These are phyloP conservation scores for Talaromyces funiculosus DNA, from an alignment of 2,329 filamentous ascomycete genomes.

Conservation along the genomic window DNA sequence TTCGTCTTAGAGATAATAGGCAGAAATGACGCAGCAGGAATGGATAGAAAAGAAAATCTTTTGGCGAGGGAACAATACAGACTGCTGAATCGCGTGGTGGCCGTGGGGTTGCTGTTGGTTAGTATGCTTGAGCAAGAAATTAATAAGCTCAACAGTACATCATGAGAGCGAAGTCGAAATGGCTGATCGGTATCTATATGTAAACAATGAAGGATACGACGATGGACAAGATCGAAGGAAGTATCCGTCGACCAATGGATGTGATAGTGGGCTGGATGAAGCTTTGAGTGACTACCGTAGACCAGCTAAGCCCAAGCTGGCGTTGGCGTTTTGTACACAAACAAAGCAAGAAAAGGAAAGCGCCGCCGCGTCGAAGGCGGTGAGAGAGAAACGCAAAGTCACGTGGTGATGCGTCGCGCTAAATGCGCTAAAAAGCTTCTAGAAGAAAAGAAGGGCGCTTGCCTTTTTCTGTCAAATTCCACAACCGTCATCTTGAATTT, in stretches of 20 bases:
- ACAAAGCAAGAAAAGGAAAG: conserved; percentile 29
- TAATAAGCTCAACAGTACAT: conserved; percentile 1
- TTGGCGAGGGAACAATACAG: not conserved
- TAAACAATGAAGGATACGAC: not conserved
- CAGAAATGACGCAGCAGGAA: not conserved
- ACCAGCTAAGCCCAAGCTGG: not conserved
- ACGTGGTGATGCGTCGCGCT: conserved; percentile 1
- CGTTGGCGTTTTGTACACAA: conserved; percentile 26
- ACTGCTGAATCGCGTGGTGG: not conserved
- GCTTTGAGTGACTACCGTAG: conserved; percentile 34
- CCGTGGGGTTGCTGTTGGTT: conserved; percentile 5
- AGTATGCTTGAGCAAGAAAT: not conserved
- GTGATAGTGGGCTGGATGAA: conserved; percentile 33
- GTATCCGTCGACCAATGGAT: conserved; percentile 37
- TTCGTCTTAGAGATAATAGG: not conserved
- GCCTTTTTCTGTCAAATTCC: not conserved
- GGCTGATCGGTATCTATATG: not conserved
- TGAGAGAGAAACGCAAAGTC: conserved; percentile 14
- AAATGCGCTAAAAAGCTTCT: conserved; percentile 2
- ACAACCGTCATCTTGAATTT: not conserved
- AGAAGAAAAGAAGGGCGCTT: not conserved
- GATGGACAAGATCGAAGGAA: not conserved
- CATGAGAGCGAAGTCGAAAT: conserved; percentile 27
- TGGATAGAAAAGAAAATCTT: not conserved
- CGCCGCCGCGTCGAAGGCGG: conserved; percentile 21